These are phyloP conservation scores for Eimeria tenella DNA, from an alignment of 169 alveolate genomes.

Conservation along the genomic window DNA sequence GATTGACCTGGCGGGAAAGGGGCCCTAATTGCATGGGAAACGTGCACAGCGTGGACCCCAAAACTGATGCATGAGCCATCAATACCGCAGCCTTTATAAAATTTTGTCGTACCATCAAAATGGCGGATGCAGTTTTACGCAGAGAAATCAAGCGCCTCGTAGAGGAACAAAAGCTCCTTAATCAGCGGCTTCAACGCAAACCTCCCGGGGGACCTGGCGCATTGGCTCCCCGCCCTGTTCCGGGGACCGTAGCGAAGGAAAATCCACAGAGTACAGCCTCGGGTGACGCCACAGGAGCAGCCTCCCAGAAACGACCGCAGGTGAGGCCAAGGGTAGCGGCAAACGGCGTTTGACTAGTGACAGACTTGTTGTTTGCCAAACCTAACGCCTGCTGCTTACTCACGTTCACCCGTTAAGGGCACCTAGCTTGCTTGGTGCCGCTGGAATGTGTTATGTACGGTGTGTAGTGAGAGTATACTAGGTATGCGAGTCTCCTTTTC, in stretches of 20 bases:
- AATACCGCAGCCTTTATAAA: too few species aligned
- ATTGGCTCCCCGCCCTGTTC: not conserved
- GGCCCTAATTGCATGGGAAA: too few species aligned
- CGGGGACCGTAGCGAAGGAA: not conserved
- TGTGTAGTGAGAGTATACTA: too few species aligned
- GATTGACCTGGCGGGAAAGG: too few species aligned
- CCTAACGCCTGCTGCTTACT: not conserved
- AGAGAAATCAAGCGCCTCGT: constrained; percentile 38
- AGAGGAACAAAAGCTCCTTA: constrained; percentile 14
- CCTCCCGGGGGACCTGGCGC: not conserved
- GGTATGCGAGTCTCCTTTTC: not conserved
- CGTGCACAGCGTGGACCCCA: too few species aligned
- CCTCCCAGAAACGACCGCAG: not conserved
- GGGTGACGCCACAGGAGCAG: not conserved
- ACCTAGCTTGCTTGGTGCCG: too few species aligned
- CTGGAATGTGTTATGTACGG: too few species aligned
- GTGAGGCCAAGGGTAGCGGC: not conserved
- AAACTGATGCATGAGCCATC: too few species aligned
- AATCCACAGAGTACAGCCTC: not conserved
- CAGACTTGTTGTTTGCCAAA: not conserved
- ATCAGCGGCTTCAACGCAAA: not conserved
- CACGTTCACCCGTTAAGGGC: not conserved
- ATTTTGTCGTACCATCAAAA: not conserved
- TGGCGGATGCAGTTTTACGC: constrained; percentile 17
- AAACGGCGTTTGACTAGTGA: not conserved